Evolutionary conservation across 176 grass and related monocot species (phyloP), one percentile per base, ranked within the genome.

Genomic region (Aegilops tauschii): DNA sequence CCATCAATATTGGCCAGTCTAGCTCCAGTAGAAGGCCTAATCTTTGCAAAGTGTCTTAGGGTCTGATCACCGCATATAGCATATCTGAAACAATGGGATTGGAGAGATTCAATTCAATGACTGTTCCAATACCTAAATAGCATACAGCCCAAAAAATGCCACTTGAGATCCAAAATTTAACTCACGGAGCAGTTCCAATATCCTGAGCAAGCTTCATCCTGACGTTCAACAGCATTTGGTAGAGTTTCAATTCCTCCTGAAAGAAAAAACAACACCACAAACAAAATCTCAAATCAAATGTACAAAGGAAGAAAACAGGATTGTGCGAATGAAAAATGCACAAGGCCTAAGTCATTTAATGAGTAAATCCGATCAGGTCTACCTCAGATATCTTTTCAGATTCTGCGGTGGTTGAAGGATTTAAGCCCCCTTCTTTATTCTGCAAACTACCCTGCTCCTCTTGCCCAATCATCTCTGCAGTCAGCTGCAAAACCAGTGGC

Each of bases 41-140:
- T 91, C 85, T 91, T 94, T 72, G 88, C 91, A 80, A 98, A 92
- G 79, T 89, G 91, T 87, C 86, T 96, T 74, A 96, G 83, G 79
- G 96, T 96, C 85, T 96, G 93, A 87, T 98, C 96, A 72, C 96
- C 93, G 54, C 96, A 96, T 92, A 98, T 91, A 32, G 96, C 96
- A 90, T 98, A 98, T 62, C 96, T 98, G 77, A 80, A 88, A 83
- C 21, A 84, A 64, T 4, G 31, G 37, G 28, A 92, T 80, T 40
- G 42, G 12, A 77, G 44, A 70, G 70, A 45, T 54, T 71, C 8
- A 86, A 59, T 86, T 78, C 31, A 72, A 49, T 40, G 62, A 37
- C 16, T 64, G 27, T 14, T 83, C 5, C 59, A 91, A 65, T 21
- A 79, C 52, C 34, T 65, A 76, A 77, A 47, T 25, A 90, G 6